Percentiles rank a stretch among this genome's conserved stretches.
These are phyloP conservation scores for Dioscorea zingiberensis DNA, from an alignment of 106 monocot species.

Conservation along the genomic window DNA sequence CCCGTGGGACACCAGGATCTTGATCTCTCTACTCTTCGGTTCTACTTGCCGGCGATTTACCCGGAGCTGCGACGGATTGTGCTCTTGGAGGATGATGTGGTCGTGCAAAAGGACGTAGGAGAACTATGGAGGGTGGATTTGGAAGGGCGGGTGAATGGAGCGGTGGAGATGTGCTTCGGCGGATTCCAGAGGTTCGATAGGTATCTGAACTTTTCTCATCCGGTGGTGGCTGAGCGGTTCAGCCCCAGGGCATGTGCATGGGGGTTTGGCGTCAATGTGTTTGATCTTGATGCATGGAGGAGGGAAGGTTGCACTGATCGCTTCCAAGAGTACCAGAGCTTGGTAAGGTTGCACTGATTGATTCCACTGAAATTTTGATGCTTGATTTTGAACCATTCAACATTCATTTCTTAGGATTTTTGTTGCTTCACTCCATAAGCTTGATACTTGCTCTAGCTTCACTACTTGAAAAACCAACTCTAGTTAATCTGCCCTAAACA, in stretches of 20 bases:
- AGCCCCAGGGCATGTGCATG: constrained; percentile 82
- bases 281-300: constrained; percentile 93
- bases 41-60: constrained; percentile 90
- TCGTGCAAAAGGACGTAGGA: constrained; percentile 77
- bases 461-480: too few relatives aligned
- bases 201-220: constrained; percentile 80
- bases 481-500: too few relatives aligned
- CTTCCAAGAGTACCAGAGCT: constrained; percentile 61
- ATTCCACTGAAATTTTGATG: too few relatives aligned
- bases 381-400: too few relatives aligned
- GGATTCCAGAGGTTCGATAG: constrained; percentile 53
- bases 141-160: constrained; percentile 83
- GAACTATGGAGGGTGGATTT: constrained; percentile 65
- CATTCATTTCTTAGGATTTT: too few relatives aligned
- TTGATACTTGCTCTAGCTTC: too few relatives aligned
- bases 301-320: constrained; percentile 63
- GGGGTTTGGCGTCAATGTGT: constrained; percentile 84
- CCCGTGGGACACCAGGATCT: constrained; percentile 41
- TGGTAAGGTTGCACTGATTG: constrained; percentile 37
- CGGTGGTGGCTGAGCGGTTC: constrained; percentile 42
- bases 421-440: too few relatives aligned
- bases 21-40: constrained; percentile 52
- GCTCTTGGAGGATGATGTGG: constrained; percentile 86
- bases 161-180: constrained; percentile 90
- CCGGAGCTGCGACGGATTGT: constrained; percentile 63